These are phyloP conservation scores for Phytomonas francai DNA, from an alignment of 208 protist genomes.

Conservation along the genomic window DNA sequence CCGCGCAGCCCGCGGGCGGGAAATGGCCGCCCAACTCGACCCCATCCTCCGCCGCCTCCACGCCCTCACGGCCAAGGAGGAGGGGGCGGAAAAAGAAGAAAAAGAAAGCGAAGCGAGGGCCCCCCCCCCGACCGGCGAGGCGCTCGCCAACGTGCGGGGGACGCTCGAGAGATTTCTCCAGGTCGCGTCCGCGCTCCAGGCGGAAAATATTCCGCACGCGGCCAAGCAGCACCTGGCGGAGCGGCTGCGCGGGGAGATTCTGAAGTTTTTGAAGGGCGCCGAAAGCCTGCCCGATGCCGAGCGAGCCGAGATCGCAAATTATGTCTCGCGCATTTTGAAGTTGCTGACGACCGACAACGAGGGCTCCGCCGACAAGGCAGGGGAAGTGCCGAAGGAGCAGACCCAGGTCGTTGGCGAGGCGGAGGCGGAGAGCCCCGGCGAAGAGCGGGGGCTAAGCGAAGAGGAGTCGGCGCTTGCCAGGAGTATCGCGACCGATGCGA, in stretches of 20 bases:
- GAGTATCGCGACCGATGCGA: no score
- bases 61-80: background rate
- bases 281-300: constrained; percentile 6
- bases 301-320: no score
- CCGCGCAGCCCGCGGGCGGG: no score
- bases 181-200: constrained; percentile 14
- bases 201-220: constrained; percentile 14
- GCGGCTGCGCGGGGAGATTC: constrained; percentile 11
- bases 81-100: constrained; percentile 11
- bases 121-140: constrained; percentile 3
- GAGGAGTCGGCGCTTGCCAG: background rate
- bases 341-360: background rate
- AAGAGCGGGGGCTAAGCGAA: background rate
- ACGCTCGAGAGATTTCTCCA: constrained; percentile 11
- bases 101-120: constrained; percentile 1
- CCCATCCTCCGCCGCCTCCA: no score
- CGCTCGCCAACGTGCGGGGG: background rate
- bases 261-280: constrained; percentile 10
- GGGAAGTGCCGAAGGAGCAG: background rate
- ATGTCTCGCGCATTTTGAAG: background rate
- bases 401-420: constrained; percentile 5
- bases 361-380: background rate
- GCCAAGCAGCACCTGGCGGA: constrained; percentile 9
- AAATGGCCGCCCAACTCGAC: no score
- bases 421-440: background rate